Evolutionary conservation across 2,329 filamentous ascomycete species (phyloP).

Genomic region (Colletotrichum shisoi): DNA sequence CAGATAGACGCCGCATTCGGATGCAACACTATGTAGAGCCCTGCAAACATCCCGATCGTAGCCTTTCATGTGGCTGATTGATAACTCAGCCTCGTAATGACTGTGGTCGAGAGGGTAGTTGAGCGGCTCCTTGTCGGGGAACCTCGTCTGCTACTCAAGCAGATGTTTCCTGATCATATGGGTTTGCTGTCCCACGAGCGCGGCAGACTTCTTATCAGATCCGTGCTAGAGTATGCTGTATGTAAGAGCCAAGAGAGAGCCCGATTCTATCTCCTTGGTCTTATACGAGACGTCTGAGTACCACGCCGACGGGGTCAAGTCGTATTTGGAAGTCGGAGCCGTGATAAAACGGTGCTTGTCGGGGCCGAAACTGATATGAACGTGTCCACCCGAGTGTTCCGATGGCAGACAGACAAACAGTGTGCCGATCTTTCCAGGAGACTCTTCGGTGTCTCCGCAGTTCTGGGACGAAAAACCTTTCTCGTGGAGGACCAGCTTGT

Average conservation of each 20-base stretch:
- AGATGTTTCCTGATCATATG: not conserved
- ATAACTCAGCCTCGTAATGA: not conserved
- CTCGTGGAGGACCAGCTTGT: slow-evolving; percentile 1
- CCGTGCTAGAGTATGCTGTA: not conserved
- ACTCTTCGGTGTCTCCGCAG: not conserved
- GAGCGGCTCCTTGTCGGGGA: not conserved
- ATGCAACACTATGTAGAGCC: not conserved
- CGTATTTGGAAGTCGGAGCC: not conserved
- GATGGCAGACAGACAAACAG: slow-evolving; percentile 1
- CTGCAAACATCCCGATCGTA: not conserved
- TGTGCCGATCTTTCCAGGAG: not conserved
- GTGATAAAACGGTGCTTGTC: not conserved
- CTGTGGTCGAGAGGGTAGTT: not conserved
- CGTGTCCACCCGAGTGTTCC: not conserved
- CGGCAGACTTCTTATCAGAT: not conserved
- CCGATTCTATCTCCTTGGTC: not conserved
- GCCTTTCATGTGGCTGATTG: not conserved
- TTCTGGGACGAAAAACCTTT: not conserved
- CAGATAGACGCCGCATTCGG: not conserved
- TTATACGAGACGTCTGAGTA: not conserved
- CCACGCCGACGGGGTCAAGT: not conserved
- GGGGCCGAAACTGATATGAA: not conserved
- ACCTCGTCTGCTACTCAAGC: not conserved
- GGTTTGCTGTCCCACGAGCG: not conserved
- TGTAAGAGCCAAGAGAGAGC: not conserved